Evolutionary conservation across 2,329 filamentous ascomycete genomes (phyloP), one percentile per base, ranked within the genome.

Genomic region (Myrmaecium sp.): DNA sequence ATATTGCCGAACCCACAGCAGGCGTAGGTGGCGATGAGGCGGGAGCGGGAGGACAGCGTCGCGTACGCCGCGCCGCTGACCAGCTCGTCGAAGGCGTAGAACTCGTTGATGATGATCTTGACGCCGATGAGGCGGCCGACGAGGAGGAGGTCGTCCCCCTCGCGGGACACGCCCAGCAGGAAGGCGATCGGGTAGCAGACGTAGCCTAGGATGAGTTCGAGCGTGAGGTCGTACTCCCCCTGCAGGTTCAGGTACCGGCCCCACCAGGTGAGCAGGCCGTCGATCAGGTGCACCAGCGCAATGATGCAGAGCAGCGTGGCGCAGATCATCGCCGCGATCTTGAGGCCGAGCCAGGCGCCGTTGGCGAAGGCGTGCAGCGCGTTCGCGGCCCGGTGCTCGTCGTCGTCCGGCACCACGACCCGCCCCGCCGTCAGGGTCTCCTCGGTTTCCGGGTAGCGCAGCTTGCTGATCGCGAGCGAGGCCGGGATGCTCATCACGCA

Each of bases 401-500:
- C 67, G 28, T 84, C 75, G 17, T 89, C 75, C 3, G 82, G 81
- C 14, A 92, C 68, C 21, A 86, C 71, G 16, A 89, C 75, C 11
- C 72, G 69, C 30, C 82, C 81, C 4, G 79, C 75, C 0, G 83
- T 93, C 18, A 92, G 60, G 0, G 81, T 79, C 52, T 86, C 78
- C 50, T 92, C 81, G 3, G 71, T 75, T 56, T 93, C 84, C 3
- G 84, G 84, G 49, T 77, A 93, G 30, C 84, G 76, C 41, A 93
- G 64, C 58, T 93, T 93, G 36, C 78, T 86, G 33, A 89, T 74
- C 26, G 83, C 83, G 9, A 94, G 64, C 3, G 82, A 91, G 1
- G 83, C 83, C 0, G 84, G 84, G 36, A 93, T 93, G 41, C 77
- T 84, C 84, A 94, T 94, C 49, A 93, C 83, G 47, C 83, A 93